Evolutionary conservation across 345 rosid genomes (phyloP).

Genomic region (Brassica napus): Da-Ae NC_063446.1:19737001-19737500

Average conservation of each 20-base stretch:
- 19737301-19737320: background rate
- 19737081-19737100: slow-evolving; percentile 86
- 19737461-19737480: background rate
- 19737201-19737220: slow-evolving; percentile 82
- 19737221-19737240: slow-evolving; percentile 64
- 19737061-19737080: slow-evolving; percentile 92
- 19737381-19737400: slow-evolving; percentile 1
- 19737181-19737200: slow-evolving; percentile 73
- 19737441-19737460: background rate
- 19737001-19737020: slow-evolving; percentile 45
- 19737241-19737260: slow-evolving; percentile 12
- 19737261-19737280: background rate
- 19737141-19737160: slow-evolving; percentile 96
- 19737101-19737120: slow-evolving; percentile 75
- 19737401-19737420: background rate
- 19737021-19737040: slow-evolving; percentile 41
- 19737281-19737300: background rate
- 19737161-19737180: slow-evolving; percentile 62
- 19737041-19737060: slow-evolving; percentile 55
- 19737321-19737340: background rate
- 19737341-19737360: slow-evolving; percentile 1
- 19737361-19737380: background rate
- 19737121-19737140: slow-evolving; percentile 95
- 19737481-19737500: slow-evolving; percentile 15
- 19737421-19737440: slow-evolving; percentile 2